Conservation (phyloP, 306 rosid genomes). For the Citrullus colocynthis region DNA sequence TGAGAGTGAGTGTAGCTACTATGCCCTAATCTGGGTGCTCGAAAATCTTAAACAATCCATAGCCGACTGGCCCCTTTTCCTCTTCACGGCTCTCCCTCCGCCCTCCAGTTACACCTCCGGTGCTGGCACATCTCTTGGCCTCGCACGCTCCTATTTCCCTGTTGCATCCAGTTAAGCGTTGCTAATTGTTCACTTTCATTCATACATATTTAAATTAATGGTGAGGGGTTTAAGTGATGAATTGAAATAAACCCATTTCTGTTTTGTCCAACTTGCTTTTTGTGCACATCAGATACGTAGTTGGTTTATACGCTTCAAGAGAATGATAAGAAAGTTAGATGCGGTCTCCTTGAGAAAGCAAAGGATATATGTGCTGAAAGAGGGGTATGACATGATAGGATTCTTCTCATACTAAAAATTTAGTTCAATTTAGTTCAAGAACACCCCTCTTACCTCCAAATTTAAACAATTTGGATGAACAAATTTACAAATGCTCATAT, state of each 20-base stretch:
- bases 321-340: slow-evolving; percentile 23
- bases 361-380: slow-evolving; percentile 29
- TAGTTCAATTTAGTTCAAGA: neutral
- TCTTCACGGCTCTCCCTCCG: slow-evolving; percentile 37
- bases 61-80: slow-evolving; percentile 9
- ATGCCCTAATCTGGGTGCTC: slow-evolving; percentile 37
- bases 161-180: slow-evolving; percentile 26
- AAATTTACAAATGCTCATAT: neutral
- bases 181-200: neutral
- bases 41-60: slow-evolving; percentile 31
- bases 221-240: too few relatives aligned
- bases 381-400: slow-evolving; percentile 26
- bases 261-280: too few relatives aligned
- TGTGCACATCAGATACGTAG: slow-evolving; percentile 17
- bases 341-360: slow-evolving; percentile 33
- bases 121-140: neutral
- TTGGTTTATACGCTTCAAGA: slow-evolving; percentile 18
- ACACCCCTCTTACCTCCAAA: neutral
- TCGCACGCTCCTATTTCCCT: slow-evolving; percentile 26
- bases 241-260: too few relatives aligned
- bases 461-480: too few relatives aligned
- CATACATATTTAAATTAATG: too few relatives aligned
- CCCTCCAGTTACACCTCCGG: slow-evolving; percentile 10
- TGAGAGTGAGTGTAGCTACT: slow-evolving; percentile 32
- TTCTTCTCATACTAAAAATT: neutral